Conservation (phyloP, 805 yeast genomes). For the Zygoascus flipseniorum region DNA sequence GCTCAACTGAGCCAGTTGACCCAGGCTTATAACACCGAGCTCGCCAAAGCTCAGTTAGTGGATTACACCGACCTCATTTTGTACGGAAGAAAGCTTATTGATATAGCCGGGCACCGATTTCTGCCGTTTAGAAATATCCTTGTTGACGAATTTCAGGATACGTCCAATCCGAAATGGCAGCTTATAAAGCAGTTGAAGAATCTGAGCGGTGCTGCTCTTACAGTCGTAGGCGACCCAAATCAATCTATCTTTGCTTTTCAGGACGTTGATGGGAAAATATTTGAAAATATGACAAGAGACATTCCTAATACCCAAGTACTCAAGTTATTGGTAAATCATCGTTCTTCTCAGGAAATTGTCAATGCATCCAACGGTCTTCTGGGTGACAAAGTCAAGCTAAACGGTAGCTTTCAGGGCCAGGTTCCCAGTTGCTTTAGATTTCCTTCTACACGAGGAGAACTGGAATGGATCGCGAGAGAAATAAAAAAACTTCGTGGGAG, state of each 20-base stretch:
- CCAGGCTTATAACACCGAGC: constrained; percentile 5
- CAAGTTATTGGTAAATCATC: constrained; percentile 58
- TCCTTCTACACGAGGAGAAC: constrained; percentile 43
- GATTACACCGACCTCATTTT: constrained; percentile 13
- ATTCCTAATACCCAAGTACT: constrained; percentile 29
- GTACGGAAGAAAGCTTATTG: constrained; percentile 6
- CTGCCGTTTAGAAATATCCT: constrained; percentile 35
- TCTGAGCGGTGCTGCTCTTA: constrained; percentile 31
- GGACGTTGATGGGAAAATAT: constrained; percentile 64
- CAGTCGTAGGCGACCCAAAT: constrained; percentile 94
- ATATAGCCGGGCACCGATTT: background rate
- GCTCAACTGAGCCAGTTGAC: background rate
- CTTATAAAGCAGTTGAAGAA: constrained; percentile 46
- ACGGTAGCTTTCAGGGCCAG: constrained; percentile 6
- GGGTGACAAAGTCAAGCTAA: constrained; percentile 22
- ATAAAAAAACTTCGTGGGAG: constrained; percentile 35
- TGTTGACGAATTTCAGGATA: constrained; percentile 96
- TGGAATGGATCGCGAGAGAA: constrained; percentile 49
- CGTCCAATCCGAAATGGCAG: constrained; percentile 66
- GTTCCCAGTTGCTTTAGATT: constrained; percentile 31
- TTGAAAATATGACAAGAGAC: constrained; percentile 45
- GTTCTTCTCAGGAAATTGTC: constrained; percentile 66
- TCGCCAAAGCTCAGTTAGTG: constrained; percentile 2
- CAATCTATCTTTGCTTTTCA: constrained; percentile 89
- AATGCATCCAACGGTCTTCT: constrained; percentile 55